Conservation (phyloP, 192 early-diverging fungal species). For the Coemansia sp. region DNA sequence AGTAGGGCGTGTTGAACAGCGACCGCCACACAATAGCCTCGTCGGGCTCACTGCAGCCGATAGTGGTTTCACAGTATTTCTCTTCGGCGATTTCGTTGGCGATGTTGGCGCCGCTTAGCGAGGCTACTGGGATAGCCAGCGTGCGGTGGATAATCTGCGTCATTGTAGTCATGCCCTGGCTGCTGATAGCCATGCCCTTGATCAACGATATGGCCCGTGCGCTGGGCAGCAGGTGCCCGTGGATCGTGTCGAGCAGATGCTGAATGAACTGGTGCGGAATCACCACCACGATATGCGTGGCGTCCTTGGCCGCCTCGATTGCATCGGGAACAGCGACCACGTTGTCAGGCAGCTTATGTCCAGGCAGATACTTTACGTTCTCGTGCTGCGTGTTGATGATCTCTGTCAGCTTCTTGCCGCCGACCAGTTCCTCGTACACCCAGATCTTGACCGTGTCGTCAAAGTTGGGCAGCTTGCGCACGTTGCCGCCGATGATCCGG, state of each 20-base stretch:
- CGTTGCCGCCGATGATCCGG: slow-evolving; percentile 87
- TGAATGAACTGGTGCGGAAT: slow-evolving; percentile 95
- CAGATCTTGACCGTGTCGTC: slow-evolving; percentile 84
- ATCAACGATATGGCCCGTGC: slow-evolving; percentile 93
- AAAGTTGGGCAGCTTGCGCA: slow-evolving; percentile 62
- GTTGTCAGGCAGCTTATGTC: slow-evolving; percentile 78
- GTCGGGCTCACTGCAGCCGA: slow-evolving; percentile 65
- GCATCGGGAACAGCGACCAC: slow-evolving; percentile 83
- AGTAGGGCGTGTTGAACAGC: slow-evolving; percentile 85
- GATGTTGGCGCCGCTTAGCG: slow-evolving; percentile 96
- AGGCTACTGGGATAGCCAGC: slow-evolving; percentile 72
- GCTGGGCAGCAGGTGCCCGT: slow-evolving; percentile 59
- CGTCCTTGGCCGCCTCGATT: slow-evolving; percentile 67
- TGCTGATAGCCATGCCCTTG: slow-evolving; percentile 84
- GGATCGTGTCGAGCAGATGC: slow-evolving; percentile 57
- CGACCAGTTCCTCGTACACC: slow-evolving; percentile 90
- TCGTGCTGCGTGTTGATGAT: slow-evolving; percentile 93
- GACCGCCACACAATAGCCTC: slow-evolving; percentile 77
- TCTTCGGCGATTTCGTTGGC: slow-evolving; percentile 92
- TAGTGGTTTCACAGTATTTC: slow-evolving; percentile 93
- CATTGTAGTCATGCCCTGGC: slow-evolving; percentile 70
- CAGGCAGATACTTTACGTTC: slow-evolving; percentile 87
- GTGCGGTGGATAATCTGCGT: slow-evolving; percentile 76
- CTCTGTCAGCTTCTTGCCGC: slow-evolving; percentile 82
- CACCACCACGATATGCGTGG: slow-evolving; percentile 91